A percentile compares a stretch with the other conserved stretches of the same genome.
These are phyloP conservation scores for Lyophyllum shimeji DNA, from an alignment of 768 basidiomycete species.

Conservation along the genomic window DNA sequence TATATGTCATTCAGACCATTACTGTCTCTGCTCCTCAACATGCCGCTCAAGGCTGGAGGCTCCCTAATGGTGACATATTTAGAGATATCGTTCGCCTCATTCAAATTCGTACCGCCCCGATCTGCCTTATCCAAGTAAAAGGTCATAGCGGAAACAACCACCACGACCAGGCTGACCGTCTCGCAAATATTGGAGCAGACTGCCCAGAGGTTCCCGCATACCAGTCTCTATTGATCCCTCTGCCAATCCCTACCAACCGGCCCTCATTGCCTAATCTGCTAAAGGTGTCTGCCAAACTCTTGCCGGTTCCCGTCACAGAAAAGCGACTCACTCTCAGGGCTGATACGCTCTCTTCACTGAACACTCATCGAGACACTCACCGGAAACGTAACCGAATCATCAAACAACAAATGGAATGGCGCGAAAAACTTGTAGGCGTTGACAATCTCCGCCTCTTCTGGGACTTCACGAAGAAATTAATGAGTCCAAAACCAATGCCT, in stretches of 20 bases:
- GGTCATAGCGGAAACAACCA: background rate
- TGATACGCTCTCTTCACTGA: no score
- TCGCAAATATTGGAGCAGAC: background rate
- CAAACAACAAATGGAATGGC: background rate
- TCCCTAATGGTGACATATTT: slow-evolving; percentile 16
- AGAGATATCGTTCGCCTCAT: slow-evolving; percentile 10
- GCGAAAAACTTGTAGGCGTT: background rate
- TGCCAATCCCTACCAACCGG: background rate
- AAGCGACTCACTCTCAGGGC: no score
- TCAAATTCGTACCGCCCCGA: background rate
- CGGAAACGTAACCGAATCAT: background rate
- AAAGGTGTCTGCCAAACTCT: no score
- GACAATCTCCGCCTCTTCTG: no score
- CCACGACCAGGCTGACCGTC: background rate
- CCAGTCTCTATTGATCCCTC: background rate
- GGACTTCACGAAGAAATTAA: background rate
- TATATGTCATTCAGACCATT: slow-evolving; percentile 12
- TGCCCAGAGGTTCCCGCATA: background rate
- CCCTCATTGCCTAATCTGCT: background rate
- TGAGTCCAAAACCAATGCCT: background rate
- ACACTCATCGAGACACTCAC: background rate
- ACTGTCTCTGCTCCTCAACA: background rate
- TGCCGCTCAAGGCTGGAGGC: slow-evolving; percentile 12
- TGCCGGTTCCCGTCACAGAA: no score
- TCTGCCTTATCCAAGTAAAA: background rate